Conservation (phyloP, 306 rosid genomes). For the Castanopsis chinensis region DNA sequence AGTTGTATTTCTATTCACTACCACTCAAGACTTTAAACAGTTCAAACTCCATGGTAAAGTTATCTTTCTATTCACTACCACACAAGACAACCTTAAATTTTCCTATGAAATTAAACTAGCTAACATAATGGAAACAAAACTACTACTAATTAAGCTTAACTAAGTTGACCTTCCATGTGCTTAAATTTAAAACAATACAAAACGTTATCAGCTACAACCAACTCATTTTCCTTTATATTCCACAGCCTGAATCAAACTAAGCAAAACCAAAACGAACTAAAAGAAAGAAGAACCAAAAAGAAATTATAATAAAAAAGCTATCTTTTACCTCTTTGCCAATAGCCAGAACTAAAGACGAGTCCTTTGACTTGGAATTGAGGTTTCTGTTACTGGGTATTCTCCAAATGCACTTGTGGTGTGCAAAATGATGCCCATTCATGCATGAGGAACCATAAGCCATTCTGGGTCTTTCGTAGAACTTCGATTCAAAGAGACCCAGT, state of each 20-base stretch:
- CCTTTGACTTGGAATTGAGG: constrained; percentile 26
- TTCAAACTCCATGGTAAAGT: background rate
- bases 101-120: background rate
- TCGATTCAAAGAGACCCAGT: constrained; percentile 30
- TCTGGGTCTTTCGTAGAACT: constrained; percentile 21
- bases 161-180: background rate
- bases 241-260: constrained; percentile 5
- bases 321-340: constrained; percentile 64
- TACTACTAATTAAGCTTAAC: background rate
- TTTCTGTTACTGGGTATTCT: constrained; percentile 14
- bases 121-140: background rate
- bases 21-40: background rate
- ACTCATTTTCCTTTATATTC: background rate
- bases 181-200: background rate
- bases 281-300: background rate
- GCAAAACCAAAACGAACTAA: background rate
- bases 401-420: constrained; percentile 29
- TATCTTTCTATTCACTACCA: background rate
- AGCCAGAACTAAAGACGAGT: constrained; percentile 39
- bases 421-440: constrained; percentile 24
- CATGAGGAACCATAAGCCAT: constrained; percentile 24
- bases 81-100: background rate
- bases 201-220: background rate
- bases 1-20: background rate
- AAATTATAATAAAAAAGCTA: constrained; percentile 50